Evolutionary conservation across 129 eudicot genomes (phyloP).

Genomic region (Helianthus annuus): HanXRQr2.0-SUNRISE NC_035433.2:70501993-70502492

Average conservation of each 20-base stretch:
- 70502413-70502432: background rate
- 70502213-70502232: constrained; percentile 1
- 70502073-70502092: too few relatives aligned
- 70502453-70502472: background rate
- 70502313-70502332: background rate
- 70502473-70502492: too few relatives aligned
- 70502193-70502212: background rate
- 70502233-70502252: background rate
- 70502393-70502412: constrained; percentile 3
- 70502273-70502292: constrained; percentile 12
- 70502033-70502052: too few relatives aligned
- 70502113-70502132: background rate
- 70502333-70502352: constrained; percentile 9
- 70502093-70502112: too few relatives aligned
- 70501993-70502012: too few relatives aligned
- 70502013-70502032: too few relatives aligned
- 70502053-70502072: too few relatives aligned
- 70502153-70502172: background rate
- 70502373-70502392: background rate
- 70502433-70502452: background rate
- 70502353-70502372: background rate
- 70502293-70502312: background rate
- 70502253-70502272: background rate
- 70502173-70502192: constrained; percentile 1
- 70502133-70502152: background rate